phyloP scores from a whole-genome alignment of 2,329 filamentous ascomycete species.

The Arthrinium phaeospermum region DNA sequence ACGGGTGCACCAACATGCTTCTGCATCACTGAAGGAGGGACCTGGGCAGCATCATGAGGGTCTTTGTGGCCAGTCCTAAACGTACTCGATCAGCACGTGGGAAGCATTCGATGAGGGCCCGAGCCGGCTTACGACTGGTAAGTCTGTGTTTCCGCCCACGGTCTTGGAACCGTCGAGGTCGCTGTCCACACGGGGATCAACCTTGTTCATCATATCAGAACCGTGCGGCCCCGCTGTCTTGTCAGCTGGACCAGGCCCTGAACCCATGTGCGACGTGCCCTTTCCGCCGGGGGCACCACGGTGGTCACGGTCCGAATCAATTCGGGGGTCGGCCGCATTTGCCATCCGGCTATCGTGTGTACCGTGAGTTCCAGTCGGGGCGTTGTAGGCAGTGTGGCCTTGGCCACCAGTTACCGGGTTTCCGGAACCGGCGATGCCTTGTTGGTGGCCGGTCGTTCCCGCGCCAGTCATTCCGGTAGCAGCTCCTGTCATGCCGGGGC shows the following conservation, averaged over 20 bases:
- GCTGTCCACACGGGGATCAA: slow-evolving; percentile 60
- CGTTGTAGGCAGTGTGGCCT: slow-evolving; percentile 20
- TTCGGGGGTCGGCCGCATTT: slow-evolving; percentile 40
- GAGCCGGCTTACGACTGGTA: slow-evolving; percentile 46
- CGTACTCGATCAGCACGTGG: slow-evolving; percentile 22
- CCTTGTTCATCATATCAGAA: slow-evolving; percentile 51
- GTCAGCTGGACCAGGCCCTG: slow-evolving; percentile 27
- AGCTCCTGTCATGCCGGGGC: background rate
- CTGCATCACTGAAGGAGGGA: slow-evolving; percentile 59
- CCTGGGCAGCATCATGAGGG: slow-evolving; percentile 61
- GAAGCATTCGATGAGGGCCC: background rate
- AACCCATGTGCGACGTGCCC: slow-evolving; percentile 31
- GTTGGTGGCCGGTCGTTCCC: background rate
- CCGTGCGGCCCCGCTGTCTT: slow-evolving; percentile 47
- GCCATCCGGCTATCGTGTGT: slow-evolving; percentile 37
- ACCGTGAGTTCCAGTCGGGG: slow-evolving; percentile 32
- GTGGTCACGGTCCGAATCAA: slow-evolving; percentile 42
- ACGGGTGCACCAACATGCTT: slow-evolving; percentile 52
- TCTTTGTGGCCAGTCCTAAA: slow-evolving; percentile 41
- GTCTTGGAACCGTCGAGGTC: slow-evolving; percentile 62
- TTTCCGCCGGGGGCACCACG: slow-evolving; percentile 33
- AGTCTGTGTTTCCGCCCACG: slow-evolving; percentile 58
- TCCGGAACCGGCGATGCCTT: background rate
- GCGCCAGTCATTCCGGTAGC: background rate
- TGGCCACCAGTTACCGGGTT: background rate